These are phyloP conservation scores for Cladorrhinum samala DNA, from an alignment of 495 filamentous ascomycete genomes.

Conservation along the genomic window DNA sequence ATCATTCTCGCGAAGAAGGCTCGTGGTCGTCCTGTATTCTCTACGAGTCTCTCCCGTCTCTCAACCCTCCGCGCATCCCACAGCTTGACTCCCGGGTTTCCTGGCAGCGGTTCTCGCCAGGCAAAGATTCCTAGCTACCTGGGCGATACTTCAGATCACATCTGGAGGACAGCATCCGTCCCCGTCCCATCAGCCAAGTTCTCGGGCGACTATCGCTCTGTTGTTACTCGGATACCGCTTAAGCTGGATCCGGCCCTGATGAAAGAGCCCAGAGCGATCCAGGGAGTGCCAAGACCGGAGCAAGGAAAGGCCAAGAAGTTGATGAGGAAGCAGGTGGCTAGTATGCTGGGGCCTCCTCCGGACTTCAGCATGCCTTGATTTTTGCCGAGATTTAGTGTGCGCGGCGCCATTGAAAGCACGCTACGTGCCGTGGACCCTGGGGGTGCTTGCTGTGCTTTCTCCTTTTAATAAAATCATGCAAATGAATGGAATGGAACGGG, in stretches of 20 bases:
- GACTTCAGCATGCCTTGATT: slow-evolving; percentile 15
- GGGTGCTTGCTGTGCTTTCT: not conserved
- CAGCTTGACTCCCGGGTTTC: slow-evolving; percentile 32
- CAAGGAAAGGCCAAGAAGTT: slow-evolving; percentile 52
- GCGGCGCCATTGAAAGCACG: too few species aligned
- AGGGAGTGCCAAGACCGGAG: slow-evolving; percentile 64
- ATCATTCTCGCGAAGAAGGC: slow-evolving; percentile 93
- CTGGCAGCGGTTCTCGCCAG: slow-evolving; percentile 25
- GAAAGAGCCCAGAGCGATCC: slow-evolving; percentile 76
- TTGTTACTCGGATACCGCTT: slow-evolving; percentile 60
- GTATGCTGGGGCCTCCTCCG: slow-evolving; percentile 45
- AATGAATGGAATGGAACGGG: not conserved
- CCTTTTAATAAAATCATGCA: not conserved
- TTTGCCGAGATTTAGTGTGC: not conserved
- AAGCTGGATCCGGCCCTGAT: slow-evolving; percentile 81
- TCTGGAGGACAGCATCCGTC: slow-evolving; percentile 86
- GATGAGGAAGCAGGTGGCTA: slow-evolving; percentile 66
- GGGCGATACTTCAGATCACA: slow-evolving; percentile 78
- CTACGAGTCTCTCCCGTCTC: slow-evolving; percentile 48
- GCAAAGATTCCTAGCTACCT: slow-evolving; percentile 62
- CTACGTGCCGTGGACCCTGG: too few species aligned
- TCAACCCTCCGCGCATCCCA: slow-evolving; percentile 42
- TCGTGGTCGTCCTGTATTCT: slow-evolving; percentile 55
- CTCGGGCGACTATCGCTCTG: slow-evolving; percentile 54
- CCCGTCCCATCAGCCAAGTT: slow-evolving; percentile 68